These are phyloP conservation scores for Casuarina equisetifolia DNA, from an alignment of 306 rosid species.

Conservation along the genomic window DNA sequence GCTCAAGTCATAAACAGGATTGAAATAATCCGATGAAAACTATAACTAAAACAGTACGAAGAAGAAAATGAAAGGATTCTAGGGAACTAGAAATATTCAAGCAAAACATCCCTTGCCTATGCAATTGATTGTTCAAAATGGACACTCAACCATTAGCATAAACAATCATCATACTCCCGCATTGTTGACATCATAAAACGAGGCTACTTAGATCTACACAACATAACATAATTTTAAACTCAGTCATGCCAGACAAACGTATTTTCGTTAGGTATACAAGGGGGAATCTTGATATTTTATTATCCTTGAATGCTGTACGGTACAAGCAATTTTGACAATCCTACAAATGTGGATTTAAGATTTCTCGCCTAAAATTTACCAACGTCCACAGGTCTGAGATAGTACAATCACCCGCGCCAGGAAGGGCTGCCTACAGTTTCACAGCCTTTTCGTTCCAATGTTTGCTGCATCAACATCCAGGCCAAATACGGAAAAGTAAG, in stretches of 20 bases:
- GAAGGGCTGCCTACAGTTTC: constrained; percentile 7
- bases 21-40: neutral
- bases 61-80: neutral
- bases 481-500: neutral
- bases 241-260: neutral
- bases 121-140: neutral
- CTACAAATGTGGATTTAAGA: constrained; percentile 1
- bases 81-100: neutral
- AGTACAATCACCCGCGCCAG: constrained; percentile 14
- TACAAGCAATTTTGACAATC: constrained; percentile 20
- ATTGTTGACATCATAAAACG: neutral
- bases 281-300: constrained; percentile 14
- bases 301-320: constrained; percentile 16
- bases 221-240: neutral
- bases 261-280: neutral
- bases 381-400: neutral
- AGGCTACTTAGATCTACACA: neutral
- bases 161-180: neutral
- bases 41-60: neutral
- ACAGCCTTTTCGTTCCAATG: constrained; percentile 11
- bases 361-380: neutral
- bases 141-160: neutral
- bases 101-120: neutral
- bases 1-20: neutral
- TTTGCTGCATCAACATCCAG: constrained; percentile 21